A percentile compares a stretch with the other conserved stretches of the same genome.
Conservation (phyloP, 257 asterid species). For the Jaltomata sinuosa region DNA sequence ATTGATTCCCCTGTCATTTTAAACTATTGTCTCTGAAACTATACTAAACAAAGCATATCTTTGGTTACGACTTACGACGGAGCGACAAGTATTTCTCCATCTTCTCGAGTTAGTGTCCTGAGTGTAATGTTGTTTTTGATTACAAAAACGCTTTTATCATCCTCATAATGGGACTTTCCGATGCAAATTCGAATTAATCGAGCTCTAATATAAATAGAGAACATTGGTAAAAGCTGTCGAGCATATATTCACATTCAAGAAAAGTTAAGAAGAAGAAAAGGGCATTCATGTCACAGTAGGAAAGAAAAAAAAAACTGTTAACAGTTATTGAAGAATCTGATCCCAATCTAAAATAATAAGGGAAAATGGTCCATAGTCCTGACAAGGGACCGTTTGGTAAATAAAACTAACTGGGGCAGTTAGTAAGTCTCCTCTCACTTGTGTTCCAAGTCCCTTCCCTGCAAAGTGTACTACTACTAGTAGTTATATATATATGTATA, state of each 20-base stretch:
- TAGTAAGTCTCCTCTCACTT: slow-evolving; percentile 64
- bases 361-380: background rate
- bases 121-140: no score
- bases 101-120: no score
- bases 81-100: no score
- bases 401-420: slow-evolving; percentile 24
- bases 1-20: background rate
- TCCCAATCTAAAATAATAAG: background rate
- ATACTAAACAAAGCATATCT: no score
- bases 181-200: no score
- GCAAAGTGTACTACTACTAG: slow-evolving; percentile 53
- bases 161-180: no score
- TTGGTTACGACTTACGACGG: no score
- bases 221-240: background rate
- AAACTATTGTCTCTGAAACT: background rate
- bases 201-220: no score
- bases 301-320: background rate
- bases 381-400: slow-evolving; percentile 71
- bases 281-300: background rate
- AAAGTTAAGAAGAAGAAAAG: background rate
- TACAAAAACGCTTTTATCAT: no score
- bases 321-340: background rate
- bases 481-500: background rate
- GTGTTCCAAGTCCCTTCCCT: slow-evolving; percentile 75
- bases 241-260: background rate